A percentile compares a stretch with the other conserved stretches of the same genome.
These are phyloP conservation scores for Rhododendron ovatum DNA, from an alignment of 148 eudicot genomes.

Conservation along the genomic window DNA sequence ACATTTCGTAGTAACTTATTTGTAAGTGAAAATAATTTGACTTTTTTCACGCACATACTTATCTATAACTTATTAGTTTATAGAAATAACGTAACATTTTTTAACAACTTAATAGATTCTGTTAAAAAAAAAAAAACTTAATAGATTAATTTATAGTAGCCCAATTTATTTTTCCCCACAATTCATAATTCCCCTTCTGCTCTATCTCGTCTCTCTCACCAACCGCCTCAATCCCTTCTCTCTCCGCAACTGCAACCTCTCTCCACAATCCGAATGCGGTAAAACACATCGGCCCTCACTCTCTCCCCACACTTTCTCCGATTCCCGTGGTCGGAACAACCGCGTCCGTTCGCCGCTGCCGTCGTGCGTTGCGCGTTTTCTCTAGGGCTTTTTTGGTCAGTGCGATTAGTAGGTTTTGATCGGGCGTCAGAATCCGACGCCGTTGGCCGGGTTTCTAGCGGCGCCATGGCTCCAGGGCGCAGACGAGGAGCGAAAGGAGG, in stretches of 20 bases:
- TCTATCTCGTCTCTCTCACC: not conserved
- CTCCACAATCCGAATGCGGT: not conserved
- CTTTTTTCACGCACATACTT: too few relatives aligned
- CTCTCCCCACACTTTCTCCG: not conserved
- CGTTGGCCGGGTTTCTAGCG: not conserved
- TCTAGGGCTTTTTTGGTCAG: conserved; percentile 6
- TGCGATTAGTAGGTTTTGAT: not conserved
- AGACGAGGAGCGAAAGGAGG: conserved; percentile 64
- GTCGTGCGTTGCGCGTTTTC: not conserved
- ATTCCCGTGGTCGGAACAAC: not conserved
- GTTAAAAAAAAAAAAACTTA: too few relatives aligned
- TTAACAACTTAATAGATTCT: too few relatives aligned
- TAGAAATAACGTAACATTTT: too few relatives aligned
- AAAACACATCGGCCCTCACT: not conserved
- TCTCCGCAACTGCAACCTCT: not conserved
- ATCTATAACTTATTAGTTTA: too few relatives aligned
- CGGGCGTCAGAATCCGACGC: not conserved
- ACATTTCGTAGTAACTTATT: too few relatives aligned
- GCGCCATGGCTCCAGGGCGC: conserved; percentile 80
- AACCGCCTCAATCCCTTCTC: not conserved
- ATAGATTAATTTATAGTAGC: too few relatives aligned
- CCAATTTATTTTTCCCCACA: not conserved
- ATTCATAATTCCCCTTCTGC: not conserved
- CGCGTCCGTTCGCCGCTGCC: not conserved
- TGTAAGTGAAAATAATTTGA: too few relatives aligned